phyloP scores from a whole-genome alignment of 768 basidiomycete genomes.

The Tulasnella calospora region DNA sequence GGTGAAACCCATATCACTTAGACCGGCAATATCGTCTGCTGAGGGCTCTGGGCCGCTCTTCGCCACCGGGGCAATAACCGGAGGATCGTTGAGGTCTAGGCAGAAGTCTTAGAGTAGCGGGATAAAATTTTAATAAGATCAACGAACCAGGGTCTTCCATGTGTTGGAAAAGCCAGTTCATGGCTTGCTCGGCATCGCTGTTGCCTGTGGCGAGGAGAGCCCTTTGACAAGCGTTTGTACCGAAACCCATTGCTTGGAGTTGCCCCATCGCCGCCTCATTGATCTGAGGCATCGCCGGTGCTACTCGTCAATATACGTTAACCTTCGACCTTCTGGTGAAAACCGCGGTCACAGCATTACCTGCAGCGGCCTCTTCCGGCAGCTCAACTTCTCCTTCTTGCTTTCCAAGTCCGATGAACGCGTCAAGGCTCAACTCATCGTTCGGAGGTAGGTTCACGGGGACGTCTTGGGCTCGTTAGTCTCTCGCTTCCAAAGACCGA shows the following conservation, averaged over 20 bases:
- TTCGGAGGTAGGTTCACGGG: slow-evolving; percentile 65
- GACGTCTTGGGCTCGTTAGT: slow-evolving; percentile 54
- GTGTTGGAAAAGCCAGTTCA: slow-evolving; percentile 93
- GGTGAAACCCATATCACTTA: slow-evolving; percentile 92
- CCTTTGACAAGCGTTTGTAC: slow-evolving; percentile 75
- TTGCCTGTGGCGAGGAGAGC: slow-evolving; percentile 82
- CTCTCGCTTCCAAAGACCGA: slow-evolving; percentile 43
- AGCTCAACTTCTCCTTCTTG: slow-evolving; percentile 66
- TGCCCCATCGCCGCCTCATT: slow-evolving; percentile 68
- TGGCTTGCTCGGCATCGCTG: slow-evolving; percentile 68
- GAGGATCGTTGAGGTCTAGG: slow-evolving; percentile 81
- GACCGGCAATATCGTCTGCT: slow-evolving; percentile 62
- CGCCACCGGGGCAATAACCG: slow-evolving; percentile 39
- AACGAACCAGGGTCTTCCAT: slow-evolving; percentile 85
- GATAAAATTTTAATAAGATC: neutral
- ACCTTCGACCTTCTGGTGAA: slow-evolving; percentile 11
- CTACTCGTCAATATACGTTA: slow-evolving; percentile 24
- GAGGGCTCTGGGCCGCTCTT: slow-evolving; percentile 51
- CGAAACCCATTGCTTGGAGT: slow-evolving; percentile 90
- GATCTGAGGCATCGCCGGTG: slow-evolving; percentile 55
- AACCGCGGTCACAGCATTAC: neutral
- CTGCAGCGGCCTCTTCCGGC: slow-evolving; percentile 48
- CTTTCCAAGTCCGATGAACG: slow-evolving; percentile 64
- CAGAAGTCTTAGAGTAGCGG: neutral
- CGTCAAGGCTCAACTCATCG: slow-evolving; percentile 56